Evolutionary conservation across 2,329 filamentous ascomycete genomes (phyloP).

Genomic region (Colletotrichum sp.): DNA sequence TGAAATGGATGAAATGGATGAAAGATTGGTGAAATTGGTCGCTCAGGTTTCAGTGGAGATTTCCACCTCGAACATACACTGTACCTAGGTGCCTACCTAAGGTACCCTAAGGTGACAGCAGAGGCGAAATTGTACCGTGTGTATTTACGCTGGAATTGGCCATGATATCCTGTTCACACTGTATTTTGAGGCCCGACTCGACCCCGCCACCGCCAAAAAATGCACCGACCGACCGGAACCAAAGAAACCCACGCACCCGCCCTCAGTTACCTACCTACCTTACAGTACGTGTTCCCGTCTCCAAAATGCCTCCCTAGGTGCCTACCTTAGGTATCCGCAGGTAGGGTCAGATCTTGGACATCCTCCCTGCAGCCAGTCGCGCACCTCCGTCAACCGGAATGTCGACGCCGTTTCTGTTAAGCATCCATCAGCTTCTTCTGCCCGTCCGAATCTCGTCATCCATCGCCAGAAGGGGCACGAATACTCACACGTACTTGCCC

Average conservation of each 20-base stretch:
- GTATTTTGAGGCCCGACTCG: background rate
- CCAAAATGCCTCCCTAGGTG: no score
- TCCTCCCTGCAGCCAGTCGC: conserved; percentile 29
- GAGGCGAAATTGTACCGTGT: background rate
- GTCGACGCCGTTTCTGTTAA: conserved; percentile 37
- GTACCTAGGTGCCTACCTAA: background rate
- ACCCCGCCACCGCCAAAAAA: background rate
- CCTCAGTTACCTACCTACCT: background rate
- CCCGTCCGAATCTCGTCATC: background rate
- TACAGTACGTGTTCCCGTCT: no score
- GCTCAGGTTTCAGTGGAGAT: background rate
- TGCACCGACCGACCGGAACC: no score
- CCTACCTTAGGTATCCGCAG: no score
- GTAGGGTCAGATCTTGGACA: conserved; percentile 27
- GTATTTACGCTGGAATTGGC: background rate
- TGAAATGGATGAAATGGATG: background rate
- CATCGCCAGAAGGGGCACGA: background rate
- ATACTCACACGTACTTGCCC: conserved; percentile 51
- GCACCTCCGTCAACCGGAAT: conserved; percentile 38
- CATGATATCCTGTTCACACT: background rate
- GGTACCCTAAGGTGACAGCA: background rate
- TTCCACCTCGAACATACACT: background rate
- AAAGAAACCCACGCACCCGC: no score
- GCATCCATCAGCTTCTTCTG: background rate
- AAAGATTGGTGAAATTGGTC: background rate